These are phyloP conservation scores for Fusarium sp. DNA, from an alignment of 2,329 filamentous ascomycete species.

Conservation along the genomic window DNA sequence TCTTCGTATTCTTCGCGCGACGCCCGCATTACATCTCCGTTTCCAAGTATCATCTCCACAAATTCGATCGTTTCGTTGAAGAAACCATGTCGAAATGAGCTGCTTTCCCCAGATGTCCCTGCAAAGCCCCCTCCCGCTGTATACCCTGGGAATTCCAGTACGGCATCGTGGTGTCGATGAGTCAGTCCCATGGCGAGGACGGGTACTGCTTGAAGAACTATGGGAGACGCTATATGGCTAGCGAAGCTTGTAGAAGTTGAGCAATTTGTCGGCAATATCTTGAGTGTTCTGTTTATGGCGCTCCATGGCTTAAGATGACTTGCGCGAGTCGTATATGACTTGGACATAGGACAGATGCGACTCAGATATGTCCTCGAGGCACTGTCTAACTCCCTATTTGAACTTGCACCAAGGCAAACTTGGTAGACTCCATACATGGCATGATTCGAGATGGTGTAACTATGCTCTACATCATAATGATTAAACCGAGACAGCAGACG, in stretches of 20 bases:
- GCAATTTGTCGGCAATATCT: slow-evolving; percentile 55
- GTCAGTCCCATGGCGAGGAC: slow-evolving; percentile 59
- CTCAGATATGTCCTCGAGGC: fast-evolving
- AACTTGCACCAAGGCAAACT: background rate
- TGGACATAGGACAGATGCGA: fast-evolving
- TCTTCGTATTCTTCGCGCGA: slow-evolving; percentile 59
- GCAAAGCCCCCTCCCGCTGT: slow-evolving; percentile 74
- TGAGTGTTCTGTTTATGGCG: slow-evolving; percentile 56
- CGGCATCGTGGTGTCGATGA: slow-evolving; percentile 65
- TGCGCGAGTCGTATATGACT: fast-evolving
- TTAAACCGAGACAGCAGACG: background rate
- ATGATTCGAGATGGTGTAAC: fast-evolving
- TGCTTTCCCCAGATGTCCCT: slow-evolving; percentile 73
- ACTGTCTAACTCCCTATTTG: fast-evolving
- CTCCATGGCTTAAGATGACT: slow-evolving; percentile 49
- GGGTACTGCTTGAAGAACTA: slow-evolving; percentile 78
- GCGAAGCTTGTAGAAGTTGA: slow-evolving; percentile 53
- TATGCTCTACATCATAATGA: background rate
- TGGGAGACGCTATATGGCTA: slow-evolving; percentile 75
- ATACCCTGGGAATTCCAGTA: slow-evolving; percentile 75
- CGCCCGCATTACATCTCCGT: slow-evolving; percentile 62
- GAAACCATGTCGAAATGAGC: slow-evolving; percentile 71
- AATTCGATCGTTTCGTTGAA: slow-evolving; percentile 71
- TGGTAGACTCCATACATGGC: too few species aligned
- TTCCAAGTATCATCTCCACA: slow-evolving; percentile 70